Percentiles rank a stretch among this genome's conserved stretches.
These are phyloP conservation scores for Globisporangium irregulare DNA, from an alignment of 352 stramenopile genomes.

Conservation along the genomic window DNA sequence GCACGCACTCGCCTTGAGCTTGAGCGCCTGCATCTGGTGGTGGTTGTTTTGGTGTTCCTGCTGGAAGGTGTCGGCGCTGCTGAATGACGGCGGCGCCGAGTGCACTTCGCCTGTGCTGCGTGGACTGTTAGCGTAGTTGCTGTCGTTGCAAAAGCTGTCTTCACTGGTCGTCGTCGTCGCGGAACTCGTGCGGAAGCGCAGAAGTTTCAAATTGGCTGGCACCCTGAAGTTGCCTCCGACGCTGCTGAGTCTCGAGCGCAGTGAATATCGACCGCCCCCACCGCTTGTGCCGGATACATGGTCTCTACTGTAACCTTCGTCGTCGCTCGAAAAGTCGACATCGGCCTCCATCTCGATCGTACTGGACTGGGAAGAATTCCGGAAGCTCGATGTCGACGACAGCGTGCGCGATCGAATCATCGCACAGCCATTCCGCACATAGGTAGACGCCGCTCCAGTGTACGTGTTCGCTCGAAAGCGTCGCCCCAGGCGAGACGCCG, in stretches of 20 bases:
- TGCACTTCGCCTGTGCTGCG: conserved; percentile 12
- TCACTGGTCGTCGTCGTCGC: conserved; percentile 49
- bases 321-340: conserved; percentile 60
- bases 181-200: conserved; percentile 50
- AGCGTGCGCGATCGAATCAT: conserved; percentile 20
- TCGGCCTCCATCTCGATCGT: conserved; percentile 24
- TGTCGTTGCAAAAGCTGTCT: conserved; percentile 20
- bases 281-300: conserved; percentile 20
- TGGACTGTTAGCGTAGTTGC: conserved; percentile 21
- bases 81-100: conserved; percentile 16
- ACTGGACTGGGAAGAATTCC: background rate
- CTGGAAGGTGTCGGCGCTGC: conserved; percentile 16
- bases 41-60: conserved; percentile 24
- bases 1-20: conserved; percentile 31
- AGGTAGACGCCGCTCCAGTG: conserved; percentile 5
- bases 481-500: background rate
- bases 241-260: conserved; percentile 22
- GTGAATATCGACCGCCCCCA: conserved; percentile 2
- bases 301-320: conserved; percentile 40
- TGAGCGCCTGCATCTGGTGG: conserved; percentile 34
- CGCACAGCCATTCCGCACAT: conserved; percentile 17
- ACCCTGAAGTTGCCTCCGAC: conserved; percentile 26
- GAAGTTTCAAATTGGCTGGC: conserved; percentile 29
- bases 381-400: conserved; percentile 14
- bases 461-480: conserved; percentile 16